Evolutionary conservation across 352 stramenopile species (phyloP), one percentile per base, ranked within the genome.

Genomic region (Pythium phragmitis): DNA sequence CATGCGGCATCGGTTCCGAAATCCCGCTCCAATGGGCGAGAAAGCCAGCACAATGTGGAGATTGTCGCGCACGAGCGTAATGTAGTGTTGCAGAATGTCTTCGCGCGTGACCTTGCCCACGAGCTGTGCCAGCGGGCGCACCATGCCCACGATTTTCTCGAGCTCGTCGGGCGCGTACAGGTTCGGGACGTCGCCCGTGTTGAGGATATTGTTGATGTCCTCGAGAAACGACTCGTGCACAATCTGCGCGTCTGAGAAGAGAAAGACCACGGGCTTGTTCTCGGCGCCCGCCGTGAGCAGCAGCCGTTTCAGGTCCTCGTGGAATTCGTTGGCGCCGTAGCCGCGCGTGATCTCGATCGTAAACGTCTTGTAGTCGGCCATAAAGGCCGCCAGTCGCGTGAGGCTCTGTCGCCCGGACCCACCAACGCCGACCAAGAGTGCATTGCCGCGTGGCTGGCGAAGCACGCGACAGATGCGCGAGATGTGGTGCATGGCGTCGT

Each of bases 171-270:
- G 80, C 1, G 90, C 87, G 54, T 97, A 98, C 60, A 98, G 57
- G 58, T 98, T 98, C 0, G 93, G 91, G 1, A 98, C 91, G 63
- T 98, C 91, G 21, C 93, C 94, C 11, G 87, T 96, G 68, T 97
- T 98, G 33, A 98, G 73, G 9, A 98, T 73, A 54, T 98, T 98
- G 74, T 98, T 98, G 73, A 98, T 96, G 54, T 98, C 94, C 58
- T 98, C 94, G 26, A 98, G 60, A 60, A 98, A 98, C 2, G 86
- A 94, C 65, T 98, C 93, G 16, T 94, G 75, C 0, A 96, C 91
- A 52, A 98, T 98, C 66, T 98, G 93, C 2, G 89, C 91, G 53
- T 98, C 93, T 5, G 82, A 96, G 69, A 98, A 98, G 12, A 98
- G 73, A 55, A 98, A 98, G 2, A 97, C 86, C 4, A 97, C 89